phyloP scores from a whole-genome alignment of 371 early-diverging fungal species.

The Funneliformis caledonium region DNA sequence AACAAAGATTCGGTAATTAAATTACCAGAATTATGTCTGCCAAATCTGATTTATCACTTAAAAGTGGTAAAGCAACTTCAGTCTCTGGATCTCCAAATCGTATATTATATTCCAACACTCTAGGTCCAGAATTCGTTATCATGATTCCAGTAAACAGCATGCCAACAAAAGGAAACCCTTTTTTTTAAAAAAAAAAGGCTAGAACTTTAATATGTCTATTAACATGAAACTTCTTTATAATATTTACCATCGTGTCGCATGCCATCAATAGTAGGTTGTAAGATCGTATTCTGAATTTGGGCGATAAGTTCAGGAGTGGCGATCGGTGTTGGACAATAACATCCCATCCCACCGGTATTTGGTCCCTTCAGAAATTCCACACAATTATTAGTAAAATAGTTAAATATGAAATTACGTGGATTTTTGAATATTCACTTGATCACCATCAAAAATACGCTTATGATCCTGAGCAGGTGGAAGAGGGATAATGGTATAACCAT shows the following conservation, averaged over 20 bases:
- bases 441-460: slow-evolving; percentile 93
- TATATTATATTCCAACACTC: slow-evolving; percentile 96
- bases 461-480: slow-evolving; percentile 97
- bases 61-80: slow-evolving; percentile 90
- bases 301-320: slow-evolving; percentile 77
- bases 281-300: slow-evolving; percentile 74
- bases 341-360: slow-evolving; percentile 99
- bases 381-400: not conserved
- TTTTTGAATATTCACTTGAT: slow-evolving; percentile 51
- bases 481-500: slow-evolving; percentile 91
- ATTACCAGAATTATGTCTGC: slow-evolving; percentile 79
- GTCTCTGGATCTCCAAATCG: slow-evolving; percentile 99
- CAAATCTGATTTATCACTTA: slow-evolving; percentile 83
- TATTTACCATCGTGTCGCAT: slow-evolving; percentile 86
- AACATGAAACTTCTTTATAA: not conserved
- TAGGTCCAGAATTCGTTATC: slow-evolving; percentile 87
- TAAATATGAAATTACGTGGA: not conserved
- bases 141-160: slow-evolving; percentile 96
- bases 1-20: not conserved
- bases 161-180: slow-evolving; percentile 93
- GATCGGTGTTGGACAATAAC: slow-evolving; percentile 95
- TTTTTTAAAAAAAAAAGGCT: not conserved
- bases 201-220: not conserved
- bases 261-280: slow-evolving; percentile 93
- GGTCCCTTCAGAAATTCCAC: slow-evolving; percentile 65